phyloP scores from a whole-genome alignment of 2,329 filamentous ascomycete species.

The Epichloe baconii region DNA sequence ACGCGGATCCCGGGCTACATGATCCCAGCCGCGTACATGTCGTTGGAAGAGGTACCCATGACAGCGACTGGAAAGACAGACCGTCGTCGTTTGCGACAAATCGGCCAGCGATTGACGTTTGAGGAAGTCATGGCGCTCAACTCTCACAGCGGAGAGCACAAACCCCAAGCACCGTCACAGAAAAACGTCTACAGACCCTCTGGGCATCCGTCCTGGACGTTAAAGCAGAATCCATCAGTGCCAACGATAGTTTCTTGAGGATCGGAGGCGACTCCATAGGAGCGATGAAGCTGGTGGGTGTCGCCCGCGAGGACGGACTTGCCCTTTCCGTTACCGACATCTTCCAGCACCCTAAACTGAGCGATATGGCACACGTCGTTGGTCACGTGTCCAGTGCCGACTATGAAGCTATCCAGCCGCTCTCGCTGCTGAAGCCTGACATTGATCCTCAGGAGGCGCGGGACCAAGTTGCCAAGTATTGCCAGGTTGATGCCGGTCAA shows the following conservation, averaged over 20 bases:
- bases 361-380: neutral
- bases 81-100: slow-evolving; percentile 4
- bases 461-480: neutral
- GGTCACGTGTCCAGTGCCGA: neutral
- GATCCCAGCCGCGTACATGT: slow-evolving; percentile 9
- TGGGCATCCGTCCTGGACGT: slow-evolving; percentile 9
- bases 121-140: neutral
- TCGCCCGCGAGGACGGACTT: neutral
- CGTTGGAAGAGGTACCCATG: slow-evolving; percentile 8
- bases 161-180: neutral
- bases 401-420: neutral
- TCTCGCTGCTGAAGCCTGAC: neutral
- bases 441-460: neutral
- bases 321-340: slow-evolving; percentile 11
- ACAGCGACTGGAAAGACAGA: slow-evolving; percentile 9
- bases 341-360: slow-evolving; percentile 2
- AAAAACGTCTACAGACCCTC: slow-evolving; percentile 4
- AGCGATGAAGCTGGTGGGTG: slow-evolving; percentile 6
- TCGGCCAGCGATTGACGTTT: neutral
- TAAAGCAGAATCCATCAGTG: slow-evolving; percentile 5
- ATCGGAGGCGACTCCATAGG: slow-evolving; percentile 24
- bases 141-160: neutral
- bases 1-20: slow-evolving; percentile 6
- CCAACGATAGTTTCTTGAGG: slow-evolving; percentile 7
- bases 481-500: neutral